Conservation (phyloP, 176 grass and related monocot species). For the Eragrostis curvula region DNA sequence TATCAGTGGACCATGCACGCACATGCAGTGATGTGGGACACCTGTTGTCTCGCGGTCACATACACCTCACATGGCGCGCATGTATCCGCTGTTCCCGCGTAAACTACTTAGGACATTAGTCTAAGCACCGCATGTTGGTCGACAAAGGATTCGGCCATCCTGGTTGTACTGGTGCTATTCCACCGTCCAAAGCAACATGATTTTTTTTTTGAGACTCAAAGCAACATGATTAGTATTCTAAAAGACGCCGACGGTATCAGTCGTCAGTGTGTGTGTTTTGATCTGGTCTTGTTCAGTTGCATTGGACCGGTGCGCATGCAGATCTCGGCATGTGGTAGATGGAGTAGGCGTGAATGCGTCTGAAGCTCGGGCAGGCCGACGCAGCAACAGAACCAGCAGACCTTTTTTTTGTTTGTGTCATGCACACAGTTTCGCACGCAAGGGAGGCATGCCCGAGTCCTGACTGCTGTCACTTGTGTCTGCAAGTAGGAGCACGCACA, state of each 20-base stretch:
- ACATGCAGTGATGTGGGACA: not conserved
- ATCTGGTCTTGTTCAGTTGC: not conserved
- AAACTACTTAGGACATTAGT: not conserved
- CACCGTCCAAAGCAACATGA: not conserved
- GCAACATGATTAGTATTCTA: too few species aligned
- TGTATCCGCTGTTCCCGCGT: not conserved
- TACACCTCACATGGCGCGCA: slow-evolving; percentile 27
- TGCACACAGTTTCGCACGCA: not conserved
- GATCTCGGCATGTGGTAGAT: slow-evolving; percentile 18
- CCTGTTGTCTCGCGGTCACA: not conserved
- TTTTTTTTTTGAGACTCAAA: too few species aligned
- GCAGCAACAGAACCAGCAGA: not conserved
- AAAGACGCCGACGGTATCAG: too few species aligned
- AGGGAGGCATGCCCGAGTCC: not conserved
- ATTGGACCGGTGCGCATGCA: not conserved
- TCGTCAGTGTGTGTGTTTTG: not conserved
- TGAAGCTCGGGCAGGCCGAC: not conserved
- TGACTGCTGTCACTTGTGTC: not conserved
- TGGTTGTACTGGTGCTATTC: not conserved
- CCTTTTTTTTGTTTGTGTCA: not conserved
- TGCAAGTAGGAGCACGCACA: too few species aligned
- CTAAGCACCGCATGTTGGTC: slow-evolving; percentile 23
- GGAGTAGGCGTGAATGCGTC: slow-evolving; percentile 26
- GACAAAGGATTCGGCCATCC: not conserved
- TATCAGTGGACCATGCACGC: not conserved